A percentile compares a stretch with the other conserved stretches of the same genome.
Conservation (phyloP, 768 basidiomycete species). For the Hypholoma fasciculare region DNA sequence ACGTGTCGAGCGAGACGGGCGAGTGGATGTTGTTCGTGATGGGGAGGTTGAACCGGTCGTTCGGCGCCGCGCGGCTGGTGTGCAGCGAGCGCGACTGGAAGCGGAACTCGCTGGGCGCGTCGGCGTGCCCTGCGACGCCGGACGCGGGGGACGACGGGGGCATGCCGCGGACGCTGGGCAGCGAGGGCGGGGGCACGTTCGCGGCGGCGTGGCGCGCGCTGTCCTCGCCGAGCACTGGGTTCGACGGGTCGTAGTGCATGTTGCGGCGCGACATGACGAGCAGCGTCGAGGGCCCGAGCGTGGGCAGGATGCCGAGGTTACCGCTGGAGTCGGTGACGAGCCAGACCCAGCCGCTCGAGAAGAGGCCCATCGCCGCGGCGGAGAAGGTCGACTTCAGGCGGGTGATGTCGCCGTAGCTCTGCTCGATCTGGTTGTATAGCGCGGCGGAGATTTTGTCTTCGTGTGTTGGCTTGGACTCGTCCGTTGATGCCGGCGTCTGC, state of each 20-base stretch:
- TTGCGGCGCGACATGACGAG: slow-evolving; percentile 63
- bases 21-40: no score
- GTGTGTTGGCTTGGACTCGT: slow-evolving; percentile 29
- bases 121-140: neutral
- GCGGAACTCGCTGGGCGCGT: neutral
- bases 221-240: slow-evolving; percentile 19
- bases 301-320: slow-evolving; percentile 72
- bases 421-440: slow-evolving; percentile 35
- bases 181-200: slow-evolving; percentile 21
- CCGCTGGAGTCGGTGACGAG: slow-evolving; percentile 71
- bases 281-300: slow-evolving; percentile 87
- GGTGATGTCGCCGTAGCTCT: slow-evolving; percentile 61
- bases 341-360: slow-evolving; percentile 84
- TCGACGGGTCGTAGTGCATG: slow-evolving; percentile 19
- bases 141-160: neutral
- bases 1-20: neutral
- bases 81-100: slow-evolving; percentile 11
- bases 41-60: neutral
- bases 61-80: neutral
- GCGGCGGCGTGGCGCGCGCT: slow-evolving; percentile 18
- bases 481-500: slow-evolving; percentile 35
- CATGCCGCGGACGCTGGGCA: neutral
- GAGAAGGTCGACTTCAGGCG: slow-evolving; percentile 76
- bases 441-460: slow-evolving; percentile 35
- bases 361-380: slow-evolving; percentile 76